Base-by-base conservation (phyloP, 768 basidiomycete genomes). In the Boletus rex-veris region DNA sequence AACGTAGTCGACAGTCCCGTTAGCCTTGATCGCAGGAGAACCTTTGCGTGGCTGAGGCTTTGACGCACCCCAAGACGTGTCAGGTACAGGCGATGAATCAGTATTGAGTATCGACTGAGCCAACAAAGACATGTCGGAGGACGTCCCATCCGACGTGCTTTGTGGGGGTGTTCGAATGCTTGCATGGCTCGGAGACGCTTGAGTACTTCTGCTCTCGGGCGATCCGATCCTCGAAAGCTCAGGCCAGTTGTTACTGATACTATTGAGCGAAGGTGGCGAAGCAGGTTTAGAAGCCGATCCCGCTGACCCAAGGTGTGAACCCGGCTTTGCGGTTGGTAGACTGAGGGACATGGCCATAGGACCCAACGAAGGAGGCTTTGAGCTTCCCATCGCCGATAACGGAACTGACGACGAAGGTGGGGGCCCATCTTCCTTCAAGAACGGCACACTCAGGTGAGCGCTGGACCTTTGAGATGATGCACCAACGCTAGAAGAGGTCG, bases 181-280 rank as follows among this genome's bases (percentile, higher is more conserved):
- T 10, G 45, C 36, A 4, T 52, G 52, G 37, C 43, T 45, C 15
- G 64, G 26, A 39, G 62, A 58, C 8, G 44, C 39, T 43, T 30
- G 46, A 4, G 50, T 8, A 35, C 46, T 48, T 44, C 35, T 58
- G 40, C 45, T 53, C 36, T 66, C 64, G 5, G 58, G 57, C 7
- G 61, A 59, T 19, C 61, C 59, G 35, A 62, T 46, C 31, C 59
- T 57, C 19, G 64, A 54, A 39, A 55, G 45, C 5, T 59, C 58
- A n/a, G 54, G 39, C 52, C 51, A 44, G 31, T 24, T 55, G n/a
- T 37, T 55, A 37, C 35, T 33, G 45, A 45, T 48, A 5, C 55
- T 40, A 8, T 47, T 48, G 12, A 47, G 40, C 18, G 48, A 54
- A 24, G 63, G 54, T 7, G 60, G 51, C 2, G 58, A 60, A 10